Percentiles rank a stretch among this genome's conserved stretches.
phyloP scores from a whole-genome alignment of 2,329 filamentous ascomycete species.

The Graphilbum fragrans region DNA sequence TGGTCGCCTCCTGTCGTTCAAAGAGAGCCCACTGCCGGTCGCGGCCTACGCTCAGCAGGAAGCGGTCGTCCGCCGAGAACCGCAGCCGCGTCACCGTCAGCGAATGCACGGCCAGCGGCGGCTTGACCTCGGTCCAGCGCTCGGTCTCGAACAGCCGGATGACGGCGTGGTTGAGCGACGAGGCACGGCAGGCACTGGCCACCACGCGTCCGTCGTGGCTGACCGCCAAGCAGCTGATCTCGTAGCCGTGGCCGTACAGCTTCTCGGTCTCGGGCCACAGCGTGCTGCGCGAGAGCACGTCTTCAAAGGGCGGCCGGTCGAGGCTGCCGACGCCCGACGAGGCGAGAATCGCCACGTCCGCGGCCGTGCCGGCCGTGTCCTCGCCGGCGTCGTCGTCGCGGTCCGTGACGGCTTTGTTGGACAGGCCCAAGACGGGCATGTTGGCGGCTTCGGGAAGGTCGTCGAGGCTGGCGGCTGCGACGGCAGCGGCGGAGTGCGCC shows the following conservation, averaged over 20 bases:
- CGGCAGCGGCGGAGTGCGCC: constrained; percentile 21
- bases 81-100: constrained; percentile 74
- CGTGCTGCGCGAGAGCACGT: constrained; percentile 77
- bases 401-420: constrained; percentile 80
- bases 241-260: constrained; percentile 94
- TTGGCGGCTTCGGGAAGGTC: constrained; percentile 76
- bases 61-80: constrained; percentile 61
- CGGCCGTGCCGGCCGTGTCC: constrained; percentile 24
- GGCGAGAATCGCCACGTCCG: background rate
- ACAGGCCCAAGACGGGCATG: constrained; percentile 88
- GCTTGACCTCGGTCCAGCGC: constrained; percentile 77
- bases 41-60: constrained; percentile 71
- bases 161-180: constrained; percentile 85
- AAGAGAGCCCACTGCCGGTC: constrained; percentile 90
- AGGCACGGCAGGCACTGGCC: constrained; percentile 87
- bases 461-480: constrained; percentile 19
- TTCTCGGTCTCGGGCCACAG: constrained; percentile 96
- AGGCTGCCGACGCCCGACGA: constrained; percentile 45
- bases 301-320: constrained; percentile 72
- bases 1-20: constrained; percentile 30
- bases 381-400: constrained; percentile 18
- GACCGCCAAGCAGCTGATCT: constrained; percentile 77
- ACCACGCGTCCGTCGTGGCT: constrained; percentile 64
- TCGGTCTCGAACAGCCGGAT: constrained; percentile 82
- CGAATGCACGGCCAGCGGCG: constrained; percentile 71